Base-by-base conservation (phyloP, 768 basidiomycete genomes). In the Phylloporus sp. region DNA sequence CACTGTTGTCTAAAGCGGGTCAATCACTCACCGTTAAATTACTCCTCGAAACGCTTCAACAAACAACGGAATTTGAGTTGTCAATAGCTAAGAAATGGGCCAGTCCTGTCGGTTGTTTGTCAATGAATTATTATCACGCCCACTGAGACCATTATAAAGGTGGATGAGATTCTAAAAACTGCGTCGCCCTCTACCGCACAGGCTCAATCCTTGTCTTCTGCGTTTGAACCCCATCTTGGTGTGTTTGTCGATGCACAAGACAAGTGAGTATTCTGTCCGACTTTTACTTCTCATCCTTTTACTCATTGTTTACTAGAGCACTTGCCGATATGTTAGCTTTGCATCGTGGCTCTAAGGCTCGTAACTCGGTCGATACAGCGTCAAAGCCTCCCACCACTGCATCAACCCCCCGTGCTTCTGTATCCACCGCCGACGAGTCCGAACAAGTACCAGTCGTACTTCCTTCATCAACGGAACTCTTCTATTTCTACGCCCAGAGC, bases 221-320 rank as follows among this genome's bases (percentile, higher is more conserved):
- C 91, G 6, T 97, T 97, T 63, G 95, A 97, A 54, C 80, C 88
- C 0, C 88, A 97, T 68, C 91, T 98, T 77, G 77, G 82, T 23
- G 83, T 99, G 34, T 98, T 95, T 61, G 86, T 98, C 39, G 91
- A 97, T 50, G 94, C 97, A 28, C 97, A 98, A 65, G 93, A 97
- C 76, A 92, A 87, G 93, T 76, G 86, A 83, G 89, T 26, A 49
- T 16, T 26, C 10, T 15, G 20, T 23, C 2, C 7, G 13, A n/a
- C 40, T 5, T 16, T 54, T 38, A 26, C 31, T 42, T 26, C 16
- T 20, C 16, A 5, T 6, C 49, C 26, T 39, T 38, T 13, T 28
- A 20, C 45, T 41, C 15, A 48, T 16, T 18, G 13, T 47, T 20
- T 29, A 23, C 26, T 52, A 97, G 94, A 67, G 86, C 89, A 5